Conservation (phyloP, 2,329 filamentous ascomycete species). For the Colletotrichum sidae region DNA sequence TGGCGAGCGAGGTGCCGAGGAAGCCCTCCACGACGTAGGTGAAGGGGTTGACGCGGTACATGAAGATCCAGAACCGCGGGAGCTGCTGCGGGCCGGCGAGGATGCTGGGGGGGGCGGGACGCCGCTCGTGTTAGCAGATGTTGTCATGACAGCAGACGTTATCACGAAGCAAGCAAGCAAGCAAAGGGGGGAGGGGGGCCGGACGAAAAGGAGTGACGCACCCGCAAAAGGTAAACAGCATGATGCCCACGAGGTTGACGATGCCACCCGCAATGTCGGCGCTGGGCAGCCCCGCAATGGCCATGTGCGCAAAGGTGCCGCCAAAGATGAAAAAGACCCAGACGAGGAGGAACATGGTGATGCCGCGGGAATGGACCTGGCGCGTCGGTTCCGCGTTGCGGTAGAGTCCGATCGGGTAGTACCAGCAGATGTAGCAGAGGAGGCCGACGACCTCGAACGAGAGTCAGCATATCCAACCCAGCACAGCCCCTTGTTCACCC, state of each 20-base stretch:
- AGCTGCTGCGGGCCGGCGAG: conserved; percentile 28
- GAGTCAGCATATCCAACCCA: background rate
- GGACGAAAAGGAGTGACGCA: background rate
- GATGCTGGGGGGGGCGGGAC: conserved; percentile 20
- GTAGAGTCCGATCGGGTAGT: conserved; percentile 75
- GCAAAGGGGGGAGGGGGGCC: too few relatives aligned
- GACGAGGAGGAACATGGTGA: conserved; percentile 72
- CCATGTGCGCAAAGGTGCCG: conserved; percentile 73
- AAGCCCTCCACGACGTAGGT: conserved; percentile 46
- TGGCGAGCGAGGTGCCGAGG: conserved; percentile 42
- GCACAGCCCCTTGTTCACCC: background rate
- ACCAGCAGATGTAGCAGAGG: conserved; percentile 74
- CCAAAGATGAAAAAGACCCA: conserved; percentile 74
- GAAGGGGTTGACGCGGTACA: conserved; percentile 42
- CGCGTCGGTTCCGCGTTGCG: conserved; percentile 65
- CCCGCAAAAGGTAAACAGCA: conserved; percentile 71
- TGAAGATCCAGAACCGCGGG: conserved; percentile 39
- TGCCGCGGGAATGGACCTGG: conserved; percentile 60
- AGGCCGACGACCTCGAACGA: conserved; percentile 48
- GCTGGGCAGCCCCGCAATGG: conserved; percentile 71
- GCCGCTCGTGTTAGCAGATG: background rate
- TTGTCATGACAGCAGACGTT: too few relatives aligned
- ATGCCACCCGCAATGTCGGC: conserved; percentile 74
- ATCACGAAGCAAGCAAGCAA: background rate
- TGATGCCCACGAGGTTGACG: conserved; percentile 72